phyloP scores from a whole-genome alignment of 139 green algal species.

The Ulvella scutata region DNA sequence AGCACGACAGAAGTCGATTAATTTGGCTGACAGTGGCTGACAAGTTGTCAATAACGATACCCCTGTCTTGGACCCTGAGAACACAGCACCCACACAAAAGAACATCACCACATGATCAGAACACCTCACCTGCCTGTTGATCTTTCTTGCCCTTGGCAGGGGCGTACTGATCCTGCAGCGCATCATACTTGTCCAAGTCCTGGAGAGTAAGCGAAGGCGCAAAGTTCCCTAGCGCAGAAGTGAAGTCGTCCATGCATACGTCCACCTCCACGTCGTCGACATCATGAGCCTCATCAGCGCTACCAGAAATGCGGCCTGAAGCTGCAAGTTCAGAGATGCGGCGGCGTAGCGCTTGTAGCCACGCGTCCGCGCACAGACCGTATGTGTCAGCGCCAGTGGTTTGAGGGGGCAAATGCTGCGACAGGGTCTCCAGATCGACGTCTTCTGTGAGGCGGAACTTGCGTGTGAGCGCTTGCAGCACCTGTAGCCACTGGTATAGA shows the following conservation, averaged over 20 bases:
- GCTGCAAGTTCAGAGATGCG: background rate
- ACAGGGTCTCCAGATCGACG: constrained; percentile 48
- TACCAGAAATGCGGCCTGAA: background rate
- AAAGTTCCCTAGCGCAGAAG: background rate
- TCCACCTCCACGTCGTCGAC: background rate
- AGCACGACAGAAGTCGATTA: too few species aligned
- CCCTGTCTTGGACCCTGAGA: too few species aligned
- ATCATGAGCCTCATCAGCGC: background rate
- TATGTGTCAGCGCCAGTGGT: constrained; percentile 91
- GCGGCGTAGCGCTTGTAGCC: constrained; percentile 19
- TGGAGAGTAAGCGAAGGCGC: background rate
- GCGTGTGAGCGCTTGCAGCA: constrained; percentile 71
- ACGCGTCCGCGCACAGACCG: constrained; percentile 79
- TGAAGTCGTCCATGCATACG: background rate
- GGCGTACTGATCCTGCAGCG: background rate
- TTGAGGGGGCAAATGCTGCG: constrained; percentile 24
- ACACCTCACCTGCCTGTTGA: too few species aligned
- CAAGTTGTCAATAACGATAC: too few species aligned
- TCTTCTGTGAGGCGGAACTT: constrained; percentile 57
- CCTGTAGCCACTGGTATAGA: constrained; percentile 19
- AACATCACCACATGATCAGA: too few species aligned
- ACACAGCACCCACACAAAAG: too few species aligned
- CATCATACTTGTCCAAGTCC: background rate
- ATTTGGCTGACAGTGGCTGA: too few species aligned
- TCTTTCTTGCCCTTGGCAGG: too few species aligned